Base-by-base conservation (phyloP, 2,329 filamentous ascomycete species). In the Trichoderma brevicompactum region DNA sequence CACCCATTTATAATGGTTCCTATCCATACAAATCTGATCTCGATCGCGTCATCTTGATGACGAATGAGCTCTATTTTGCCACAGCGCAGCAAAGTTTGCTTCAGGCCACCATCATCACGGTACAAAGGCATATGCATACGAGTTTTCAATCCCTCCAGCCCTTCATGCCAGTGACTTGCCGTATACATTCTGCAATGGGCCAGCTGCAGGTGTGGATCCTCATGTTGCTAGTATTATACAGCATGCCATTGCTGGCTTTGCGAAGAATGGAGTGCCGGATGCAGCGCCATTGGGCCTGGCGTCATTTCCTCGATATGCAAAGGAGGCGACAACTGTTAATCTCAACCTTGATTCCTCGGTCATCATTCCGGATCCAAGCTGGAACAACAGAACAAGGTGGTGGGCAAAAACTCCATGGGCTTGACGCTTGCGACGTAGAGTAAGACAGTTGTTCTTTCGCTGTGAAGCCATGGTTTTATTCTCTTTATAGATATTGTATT, bases 161-260 rank as follows among this genome's bases (percentile, higher is more conserved):
- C n/a, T 58, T 7, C 28, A 58, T 46, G 40, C 13, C 19, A 44
- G 23, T 8, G 54, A 46, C 7, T 13, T 58, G 15, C 28, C 10
- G 17, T 58, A 46, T 58, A 46, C 41, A 12, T 58, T 58, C 9
- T 46, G 44, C 13, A n/a, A 44, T n/a, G 23, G 54, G 2, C 12
- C 41, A 7, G 54, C 23, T 23, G 32, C 23, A 44, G 15, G 23
- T 19, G 15, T 46, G 7, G 41, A 46, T 46, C 28, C 28, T 58
- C 23, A 19, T 36, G 54, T 58, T 1, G 40, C 40, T 8, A 36
- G 15, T 40, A 58, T 36, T 2, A 58, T 58, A 5, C 40, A 58
- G 40, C 54, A 46, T 46, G 54, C 54, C 10, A 58, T 58, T 58
- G 40, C 54, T 5, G 40, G 40, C 12, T 58, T 58, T 12, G 54